Evolutionary conservation across 164 flowering plant species (phyloP), one percentile per base, ranked within the genome.

Genomic region (Chimonanthus praecox): DNA sequence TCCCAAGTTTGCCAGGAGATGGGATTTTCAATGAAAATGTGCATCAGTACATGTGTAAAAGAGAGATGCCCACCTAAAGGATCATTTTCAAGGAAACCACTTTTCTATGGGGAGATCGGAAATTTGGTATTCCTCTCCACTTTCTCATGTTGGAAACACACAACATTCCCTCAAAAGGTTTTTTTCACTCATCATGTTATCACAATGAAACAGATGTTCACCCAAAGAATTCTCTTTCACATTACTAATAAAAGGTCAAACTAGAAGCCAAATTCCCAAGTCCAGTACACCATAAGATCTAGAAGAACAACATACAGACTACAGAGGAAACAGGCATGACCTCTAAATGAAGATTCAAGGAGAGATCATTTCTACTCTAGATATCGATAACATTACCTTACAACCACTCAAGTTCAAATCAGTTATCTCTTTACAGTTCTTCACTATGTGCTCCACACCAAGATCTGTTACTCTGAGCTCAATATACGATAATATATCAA

Each of bases 351-450:
- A 50, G 20, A 51, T 3, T 44, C 7, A 69, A 15, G 2, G 16
- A 58, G 44, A 77, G 13, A 58, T 54, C 60, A 54, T 21, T 61
- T 48, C 60, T 43, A 5, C n/a, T 48, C 13, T 13, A 61, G 49
- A 43, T 62, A 75, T 47, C 18, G 47, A 75, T 68, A 50, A 72
- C 20, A 61, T 71, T 88, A 94, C 98, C 97, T 92, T 92, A 80
- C 97, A 92, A 68, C 98, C 97, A 82, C 98, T 94, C 72, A 92
- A 81, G 85, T 94, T 94, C 83, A 94, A 78, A 77, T 90, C 85
- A 74, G 81, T 76, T 49, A 92, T 70, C 64, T 80, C 76, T 72
- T 78, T 86, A 87, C 98, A 90, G 79, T 89, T 89, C 72, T 81
- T 80, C 79, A 87, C 89, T 72, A 92, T 64, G 77, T 88, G 84